A percentile compares a stretch with the other conserved stretches of the same genome.
phyloP scores from a whole-genome alignment of 768 basidiomycete genomes.

The Tephrocybe sp. region DNA sequence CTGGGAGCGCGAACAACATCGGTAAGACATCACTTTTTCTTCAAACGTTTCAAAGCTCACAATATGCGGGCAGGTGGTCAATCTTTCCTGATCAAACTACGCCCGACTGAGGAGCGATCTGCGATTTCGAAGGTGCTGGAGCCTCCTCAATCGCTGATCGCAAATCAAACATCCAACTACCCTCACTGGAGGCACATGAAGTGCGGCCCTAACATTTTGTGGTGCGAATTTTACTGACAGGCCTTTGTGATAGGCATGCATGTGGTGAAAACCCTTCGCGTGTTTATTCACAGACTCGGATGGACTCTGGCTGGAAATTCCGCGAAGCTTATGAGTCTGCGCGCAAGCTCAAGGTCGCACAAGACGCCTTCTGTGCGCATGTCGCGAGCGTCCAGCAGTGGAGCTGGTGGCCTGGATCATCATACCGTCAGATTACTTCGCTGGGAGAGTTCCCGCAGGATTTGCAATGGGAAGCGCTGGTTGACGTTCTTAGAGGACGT shows the following conservation, averaged over 20 bases:
- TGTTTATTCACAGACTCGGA: slow-evolving; percentile 48
- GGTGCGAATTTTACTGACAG: not conserved
- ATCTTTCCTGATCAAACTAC: slow-evolving; percentile 74
- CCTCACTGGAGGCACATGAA: slow-evolving; percentile 78
- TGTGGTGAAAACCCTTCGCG: slow-evolving; percentile 64
- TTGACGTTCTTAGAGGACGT: slow-evolving; percentile 70
- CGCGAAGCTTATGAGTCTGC: slow-evolving; percentile 73
- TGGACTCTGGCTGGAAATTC: slow-evolving; percentile 69
- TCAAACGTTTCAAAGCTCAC: not conserved
- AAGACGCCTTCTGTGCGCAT: slow-evolving; percentile 64
- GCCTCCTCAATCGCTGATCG: slow-evolving; percentile 56
- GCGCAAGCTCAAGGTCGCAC: slow-evolving; percentile 59
- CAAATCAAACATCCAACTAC: slow-evolving; percentile 35
- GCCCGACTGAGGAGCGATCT: slow-evolving; percentile 69
- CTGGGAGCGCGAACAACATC: slow-evolving; percentile 65
- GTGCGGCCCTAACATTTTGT: slow-evolving; percentile 26
- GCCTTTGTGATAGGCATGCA: slow-evolving; percentile 52
- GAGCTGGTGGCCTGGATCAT: slow-evolving; percentile 11
- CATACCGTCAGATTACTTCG: slow-evolving; percentile 5
- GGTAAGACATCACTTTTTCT: slow-evolving; percentile 30
- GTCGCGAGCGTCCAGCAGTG: slow-evolving; percentile 31
- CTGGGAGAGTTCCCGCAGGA: slow-evolving; percentile 60
- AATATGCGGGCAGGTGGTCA: slow-evolving; percentile 59
- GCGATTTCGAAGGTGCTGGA: slow-evolving; percentile 71
- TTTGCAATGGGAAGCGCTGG: slow-evolving; percentile 68